phyloP scores from a whole-genome alignment of 2,329 filamentous ascomycete species.

The Colletotrichum viniferum region DNA sequence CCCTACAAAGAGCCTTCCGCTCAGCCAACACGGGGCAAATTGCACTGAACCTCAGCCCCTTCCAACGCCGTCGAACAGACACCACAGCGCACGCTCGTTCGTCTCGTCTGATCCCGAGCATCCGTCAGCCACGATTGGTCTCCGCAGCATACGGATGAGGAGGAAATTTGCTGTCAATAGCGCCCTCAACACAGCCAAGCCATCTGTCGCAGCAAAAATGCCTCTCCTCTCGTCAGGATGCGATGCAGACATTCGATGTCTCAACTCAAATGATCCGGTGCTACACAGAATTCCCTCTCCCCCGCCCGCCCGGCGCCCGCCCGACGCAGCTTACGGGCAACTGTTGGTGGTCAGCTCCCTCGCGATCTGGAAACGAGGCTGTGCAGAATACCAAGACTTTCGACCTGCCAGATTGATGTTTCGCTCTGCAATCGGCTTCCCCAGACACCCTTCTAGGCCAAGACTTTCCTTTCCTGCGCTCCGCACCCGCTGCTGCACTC shows the following conservation, averaged over 20 bases:
- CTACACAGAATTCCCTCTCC: not conserved
- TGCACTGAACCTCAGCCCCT: slow-evolving; percentile 17
- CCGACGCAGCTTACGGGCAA: not conserved
- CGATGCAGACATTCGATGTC: not conserved
- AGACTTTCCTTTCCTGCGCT: slow-evolving; percentile 15
- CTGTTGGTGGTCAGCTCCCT: slow-evolving; percentile 4
- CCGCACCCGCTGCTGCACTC: not conserved
- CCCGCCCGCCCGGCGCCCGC: not conserved
- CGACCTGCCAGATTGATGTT: slow-evolving; percentile 21
- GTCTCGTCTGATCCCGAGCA: not conserved
- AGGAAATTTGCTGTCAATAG: not conserved
- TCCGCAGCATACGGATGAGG: not conserved
- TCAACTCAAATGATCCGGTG: slow-evolving; percentile 7
- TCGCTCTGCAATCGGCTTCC: slow-evolving; percentile 19
- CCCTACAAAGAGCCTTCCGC: not conserved
- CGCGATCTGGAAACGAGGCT: slow-evolving; percentile 15
- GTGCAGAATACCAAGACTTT: slow-evolving; percentile 20
- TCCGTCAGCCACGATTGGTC: slow-evolving; percentile 1
- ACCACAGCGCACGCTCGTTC: not conserved
- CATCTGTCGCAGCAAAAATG: not conserved
- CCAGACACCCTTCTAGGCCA: slow-evolving; percentile 15
- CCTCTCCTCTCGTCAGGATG: not conserved
- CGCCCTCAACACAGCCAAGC: not conserved
- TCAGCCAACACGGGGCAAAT: slow-evolving; percentile 20
- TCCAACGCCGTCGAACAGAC: not conserved